Evolutionary conservation across 1,284 basidiomycete genomes (phyloP), one percentile per base, ranked within the genome.

Genomic region (Austroboletus niveus): DNA sequence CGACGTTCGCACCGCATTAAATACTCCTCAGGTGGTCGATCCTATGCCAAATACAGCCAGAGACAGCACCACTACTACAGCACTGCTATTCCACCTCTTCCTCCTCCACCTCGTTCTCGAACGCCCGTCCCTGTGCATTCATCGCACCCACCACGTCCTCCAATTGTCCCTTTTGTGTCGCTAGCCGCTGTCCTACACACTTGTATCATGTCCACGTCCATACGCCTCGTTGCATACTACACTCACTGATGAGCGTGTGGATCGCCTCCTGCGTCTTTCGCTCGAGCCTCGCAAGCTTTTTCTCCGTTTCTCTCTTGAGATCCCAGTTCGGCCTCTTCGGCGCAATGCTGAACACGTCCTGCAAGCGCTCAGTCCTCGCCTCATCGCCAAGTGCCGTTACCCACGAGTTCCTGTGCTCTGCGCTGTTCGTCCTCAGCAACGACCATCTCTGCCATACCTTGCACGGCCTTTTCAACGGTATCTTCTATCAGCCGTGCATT

Each of bases 321-420:
- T 98, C 96, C 95, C 96, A 98, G 69, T 98, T 98, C 10, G 90
- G 85, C 45, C 93, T 81, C 77, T 95, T 96, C 2, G 96, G 96
- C 27, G 95, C 95, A 59, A 99, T 98, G 66, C 97, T 98, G 68
- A 94, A 90, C 27, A 98, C 78, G 65, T 98, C 94, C 93, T 97
- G 66, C 45, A 30, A 48, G 44, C 22, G 42, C 49, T 59, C 52
- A 54, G 54, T 35, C n/a, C 47, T 55, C 52, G 24, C 35, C 5
- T 30, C 31, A 31, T 32, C n/a, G 38, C 17, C n/a, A 6, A 24
- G 54, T 47, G 31, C 34, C 31, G 29, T 22, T 9, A 77, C 85
- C 58, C 64, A 94, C 94, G 58, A 98, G 76, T 61, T 98, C 94
- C 70, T 97, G 89, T 1, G 82, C 81, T 60, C 93, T 75, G 56